Base-by-base conservation (phyloP, 148 eudicot species). In the Vaccinium vitisidaea region DNA sequence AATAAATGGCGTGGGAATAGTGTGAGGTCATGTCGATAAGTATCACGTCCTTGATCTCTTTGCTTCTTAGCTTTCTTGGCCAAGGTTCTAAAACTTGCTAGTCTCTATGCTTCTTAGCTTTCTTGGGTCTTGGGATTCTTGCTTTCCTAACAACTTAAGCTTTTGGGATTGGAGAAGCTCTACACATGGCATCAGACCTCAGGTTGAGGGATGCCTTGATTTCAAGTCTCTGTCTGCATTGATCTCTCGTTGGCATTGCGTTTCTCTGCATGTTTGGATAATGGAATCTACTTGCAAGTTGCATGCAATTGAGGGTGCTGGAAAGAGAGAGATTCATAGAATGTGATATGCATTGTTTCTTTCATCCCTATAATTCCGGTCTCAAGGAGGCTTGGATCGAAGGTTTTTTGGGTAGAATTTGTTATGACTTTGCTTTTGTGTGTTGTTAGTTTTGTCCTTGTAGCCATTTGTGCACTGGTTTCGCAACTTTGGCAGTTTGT, bases 321-420 rank as follows among this genome's bases (percentile, higher is more conserved):
- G 74, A 69, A 16, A 69, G 27, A 6, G 7, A 69, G 43, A 69
- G 30, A 27, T 69, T 13, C 15, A 69, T 12, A 27, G 74, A 12
- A 13, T 69, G 39, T 69, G 74, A 27, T 69, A 69, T 69, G 43
- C 74, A 69, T 13, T 30, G 74, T 69, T 69, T 69, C 74, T 69
- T 69, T 69, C 74, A 30, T 69, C 74, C 74, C 43, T 27, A 69
- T 69, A 69, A 69, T 12, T 15, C 39, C 7, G 1, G 39, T 69
- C 15, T 16, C 39, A 15, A 30, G 65, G 27, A 27, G 80, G 80
- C 16, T 77, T 50, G 39, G 30, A 52, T 50, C 39, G 16, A 10
- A 16, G 81, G 46, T 79, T 15, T n/a, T 74, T 4, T 74, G 4
- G 39, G 19, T 39, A 6, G 50, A 74, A 74, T 74, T 49, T 79